These are phyloP conservation scores for Cucurbita ficifolia DNA, from an alignment of 306 rosid species.

Conservation along the genomic window DNA sequence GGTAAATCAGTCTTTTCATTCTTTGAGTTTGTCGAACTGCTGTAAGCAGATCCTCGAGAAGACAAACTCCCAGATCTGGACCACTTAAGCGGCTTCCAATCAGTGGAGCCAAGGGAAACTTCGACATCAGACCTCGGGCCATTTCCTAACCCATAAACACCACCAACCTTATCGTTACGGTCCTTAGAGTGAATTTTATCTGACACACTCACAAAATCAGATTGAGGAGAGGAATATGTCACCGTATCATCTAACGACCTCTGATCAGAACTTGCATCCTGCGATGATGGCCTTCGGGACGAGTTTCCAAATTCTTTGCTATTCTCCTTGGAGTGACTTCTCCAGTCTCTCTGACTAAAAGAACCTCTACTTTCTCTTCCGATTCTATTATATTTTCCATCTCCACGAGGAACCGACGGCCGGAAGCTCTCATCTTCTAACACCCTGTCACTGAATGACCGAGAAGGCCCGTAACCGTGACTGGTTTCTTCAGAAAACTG, in stretches of 20 bases:
- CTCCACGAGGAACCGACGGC: conserved; percentile 45
- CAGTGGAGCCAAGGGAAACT: conserved; percentile 36
- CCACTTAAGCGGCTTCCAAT: conserved; percentile 97
- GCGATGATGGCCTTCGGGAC: conserved; percentile 38
- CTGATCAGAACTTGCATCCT: conserved; percentile 18
- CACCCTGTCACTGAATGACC: conserved; percentile 53
- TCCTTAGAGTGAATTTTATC: too few relatives aligned
- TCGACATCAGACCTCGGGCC: conserved; percentile 55
- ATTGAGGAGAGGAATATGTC: conserved; percentile 13
- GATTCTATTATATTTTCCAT: conserved; percentile 54
- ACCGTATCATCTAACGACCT: conserved; percentile 2
- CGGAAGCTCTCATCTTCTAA: conserved; percentile 52
- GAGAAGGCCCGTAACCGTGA: conserved; percentile 56
- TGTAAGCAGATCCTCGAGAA: conserved; percentile 78
- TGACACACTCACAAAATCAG: background rate
- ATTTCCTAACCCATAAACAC: conserved; percentile 34
- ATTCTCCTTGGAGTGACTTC: conserved; percentile 5
- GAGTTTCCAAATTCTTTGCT: background rate
- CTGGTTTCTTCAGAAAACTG: conserved; percentile 65
- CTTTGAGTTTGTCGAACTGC: conserved; percentile 62
- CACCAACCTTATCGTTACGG: too few relatives aligned
- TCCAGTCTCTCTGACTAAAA: conserved; percentile 41
- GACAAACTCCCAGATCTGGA: conserved; percentile 77
- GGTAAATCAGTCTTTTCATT: conserved; percentile 44
- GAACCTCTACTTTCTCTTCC: conserved; percentile 60